A percentile compares a stretch with the other conserved stretches of the same genome.
Conservation (phyloP, 306 rosid genomes). For the Prunus dulcis region DNA sequence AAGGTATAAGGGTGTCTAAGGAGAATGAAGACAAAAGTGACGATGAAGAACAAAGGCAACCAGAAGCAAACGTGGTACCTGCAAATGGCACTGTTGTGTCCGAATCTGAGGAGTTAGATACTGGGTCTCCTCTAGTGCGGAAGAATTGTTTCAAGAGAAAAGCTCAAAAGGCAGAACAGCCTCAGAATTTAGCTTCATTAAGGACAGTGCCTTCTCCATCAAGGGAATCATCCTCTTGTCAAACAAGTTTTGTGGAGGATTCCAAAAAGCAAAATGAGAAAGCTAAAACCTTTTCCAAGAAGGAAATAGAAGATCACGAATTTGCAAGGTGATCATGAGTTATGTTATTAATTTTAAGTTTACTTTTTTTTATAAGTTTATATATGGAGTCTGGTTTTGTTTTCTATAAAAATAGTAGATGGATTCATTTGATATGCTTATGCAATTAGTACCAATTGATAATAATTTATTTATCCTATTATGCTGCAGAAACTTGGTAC, state of each 20-base stretch:
- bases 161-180: conserved; percentile 20
- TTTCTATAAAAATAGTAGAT: neutral
- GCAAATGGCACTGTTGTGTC: conserved; percentile 22
- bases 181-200: neutral
- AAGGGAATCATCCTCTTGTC: conserved; percentile 14
- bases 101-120: conserved; percentile 33
- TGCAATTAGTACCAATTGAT: neutral
- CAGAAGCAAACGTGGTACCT: conserved; percentile 17
- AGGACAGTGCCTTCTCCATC: conserved; percentile 15
- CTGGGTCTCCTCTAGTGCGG: neutral
- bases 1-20: conserved; percentile 2
- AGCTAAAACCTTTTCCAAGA: conserved; percentile 12
- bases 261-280: neutral
- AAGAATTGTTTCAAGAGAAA: conserved; percentile 30
- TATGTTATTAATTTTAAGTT: neutral
- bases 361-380: neutral
- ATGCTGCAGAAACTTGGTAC: conserved; percentile 30
- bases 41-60: conserved; percentile 21
- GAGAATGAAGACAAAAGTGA: conserved; percentile 16
- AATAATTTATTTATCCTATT: neutral
- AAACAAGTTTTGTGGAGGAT: conserved; percentile 2
- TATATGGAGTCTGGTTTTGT: neutral
- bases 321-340: conserved; percentile 25
- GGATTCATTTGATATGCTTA: neutral
- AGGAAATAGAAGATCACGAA: neutral